Evolutionary conservation across 345 rosid genomes (phyloP), one percentile per base, ranked within the genome.

Genomic region (Lepidium aucheri): DNA sequence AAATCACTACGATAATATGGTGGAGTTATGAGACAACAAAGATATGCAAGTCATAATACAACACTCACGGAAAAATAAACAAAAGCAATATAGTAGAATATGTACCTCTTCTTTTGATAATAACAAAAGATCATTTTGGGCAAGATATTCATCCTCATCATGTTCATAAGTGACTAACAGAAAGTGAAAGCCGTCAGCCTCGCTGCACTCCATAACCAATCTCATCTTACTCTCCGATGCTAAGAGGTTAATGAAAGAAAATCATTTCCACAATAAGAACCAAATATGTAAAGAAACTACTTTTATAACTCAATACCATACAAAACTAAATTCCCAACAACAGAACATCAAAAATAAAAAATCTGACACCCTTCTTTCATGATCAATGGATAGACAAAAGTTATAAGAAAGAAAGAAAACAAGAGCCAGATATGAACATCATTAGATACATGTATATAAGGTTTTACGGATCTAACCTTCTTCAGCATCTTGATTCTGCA

Each of bases 51-150:
- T 60, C 40, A 59, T 41, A 26, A 59, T 41, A 26, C 11, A 61
- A 32, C 9, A 33, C 46, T 28, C 36, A n/a, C 3, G 42, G 7
- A 8, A 12, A 26, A 33, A 10, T 7, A 66, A 67, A 67, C 5
- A 39, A 4, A 35, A 54, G 8, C 6, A 17, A 39, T 7, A 34
- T 3, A 43, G 18, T 1, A 17, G 15, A 38, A 59, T 20, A 26
- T 28, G 63, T 77, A 93, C 99, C 90, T 86, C 75, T 76, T 86
- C 89, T 73, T 77, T 84, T 4, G 92, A 86, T 62, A 94, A 76
- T 69, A 94, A 80, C 67, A 90, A 73, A 20, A 94, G 85, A 85
- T 94, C 99, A 81, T 90, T 93, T 60, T 77, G 90, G 26, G 80
- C 76, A 60, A 88, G 70, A 8, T 76, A 78, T 34, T 79, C 81